Conservation (phyloP, 2,329 filamentous ascomycete species). For the Plectosphaerella cucumerina region DNA sequence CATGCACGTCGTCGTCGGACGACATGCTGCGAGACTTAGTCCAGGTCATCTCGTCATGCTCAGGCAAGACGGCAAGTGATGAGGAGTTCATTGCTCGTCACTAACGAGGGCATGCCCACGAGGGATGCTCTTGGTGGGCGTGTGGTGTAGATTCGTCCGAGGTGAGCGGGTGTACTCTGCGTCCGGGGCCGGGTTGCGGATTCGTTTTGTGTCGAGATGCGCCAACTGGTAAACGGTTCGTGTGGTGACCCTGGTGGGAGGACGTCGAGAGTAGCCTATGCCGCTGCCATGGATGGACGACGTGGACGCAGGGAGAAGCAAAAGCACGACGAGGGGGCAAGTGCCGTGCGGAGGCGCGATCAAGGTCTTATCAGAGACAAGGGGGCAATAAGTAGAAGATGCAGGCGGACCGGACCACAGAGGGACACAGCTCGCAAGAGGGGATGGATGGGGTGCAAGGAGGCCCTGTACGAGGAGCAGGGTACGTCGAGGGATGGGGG, state of each 20-base stretch:
- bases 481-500: no score
- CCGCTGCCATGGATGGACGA: no score
- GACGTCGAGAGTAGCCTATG: no score
- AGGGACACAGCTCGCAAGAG: not conserved
- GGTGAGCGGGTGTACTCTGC: no score
- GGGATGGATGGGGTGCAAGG: no score
- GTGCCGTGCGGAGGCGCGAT: not conserved
- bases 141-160: no score
- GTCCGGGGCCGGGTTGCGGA: no score
- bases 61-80: constrained; percentile 32
- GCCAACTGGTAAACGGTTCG: no score
- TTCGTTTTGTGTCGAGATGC: no score
- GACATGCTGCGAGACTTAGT: constrained; percentile 39
- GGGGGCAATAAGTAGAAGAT: not conserved
- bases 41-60: constrained; percentile 40
- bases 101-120: constrained; percentile 36
- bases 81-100: constrained; percentile 44
- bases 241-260: no score
- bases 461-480: no score
- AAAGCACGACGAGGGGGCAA: not conserved
- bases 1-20: constrained; percentile 34
- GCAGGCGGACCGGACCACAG: not conserved
- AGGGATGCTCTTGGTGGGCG: not conserved
- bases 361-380: not conserved
- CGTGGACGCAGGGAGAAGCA: no score